Evolutionary conservation across 2,329 filamentous ascomycete species (phyloP).

Genomic region (Venturia oleaginea): DNA sequence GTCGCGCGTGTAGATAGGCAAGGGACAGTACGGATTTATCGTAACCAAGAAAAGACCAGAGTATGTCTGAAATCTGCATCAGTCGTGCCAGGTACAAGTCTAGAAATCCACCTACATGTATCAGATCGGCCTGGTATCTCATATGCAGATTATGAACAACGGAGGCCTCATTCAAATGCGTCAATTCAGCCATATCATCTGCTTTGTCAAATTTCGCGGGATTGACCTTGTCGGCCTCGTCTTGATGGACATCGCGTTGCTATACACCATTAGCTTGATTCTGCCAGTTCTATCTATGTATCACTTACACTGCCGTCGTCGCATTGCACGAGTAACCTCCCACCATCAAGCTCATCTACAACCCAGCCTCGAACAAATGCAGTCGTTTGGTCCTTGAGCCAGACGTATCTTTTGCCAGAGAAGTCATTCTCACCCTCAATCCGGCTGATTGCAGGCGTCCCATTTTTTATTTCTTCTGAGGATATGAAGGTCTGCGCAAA

Average conservation of each 20-base stretch:
- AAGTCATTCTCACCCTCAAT: slow-evolving; percentile 99
- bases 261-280: slow-evolving; percentile 1
- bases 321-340: slow-evolving; percentile 74
- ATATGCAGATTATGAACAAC: slow-evolving; percentile 95
- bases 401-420: slow-evolving; percentile 96
- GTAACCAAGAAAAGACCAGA: slow-evolving; percentile 95
- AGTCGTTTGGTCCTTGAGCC: slow-evolving; percentile 77
- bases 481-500: slow-evolving; percentile 97
- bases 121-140: slow-evolving; percentile 90
- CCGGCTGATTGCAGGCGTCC: slow-evolving; percentile 49
- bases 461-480: slow-evolving; percentile 61
- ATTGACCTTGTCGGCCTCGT: slow-evolving; percentile 96
- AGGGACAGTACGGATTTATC: slow-evolving; percentile 88
- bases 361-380: slow-evolving; percentile 93
- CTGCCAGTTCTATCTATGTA: slow-evolving; percentile 16
- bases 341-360: slow-evolving; percentile 64
- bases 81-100: not conserved
- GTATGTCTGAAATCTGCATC: slow-evolving; percentile 56
- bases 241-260: slow-evolving; percentile 78
- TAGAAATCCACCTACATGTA: slow-evolving; percentile 51
- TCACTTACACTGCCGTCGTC: slow-evolving; percentile 65
- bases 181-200: slow-evolving; percentile 97
- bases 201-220: slow-evolving; percentile 99
- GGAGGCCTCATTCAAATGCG: slow-evolving; percentile 93
- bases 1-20: slow-evolving; percentile 93